Base-by-base conservation (phyloP, 2,329 filamentous ascomycete species). In the Fusarium sp. region DNA sequence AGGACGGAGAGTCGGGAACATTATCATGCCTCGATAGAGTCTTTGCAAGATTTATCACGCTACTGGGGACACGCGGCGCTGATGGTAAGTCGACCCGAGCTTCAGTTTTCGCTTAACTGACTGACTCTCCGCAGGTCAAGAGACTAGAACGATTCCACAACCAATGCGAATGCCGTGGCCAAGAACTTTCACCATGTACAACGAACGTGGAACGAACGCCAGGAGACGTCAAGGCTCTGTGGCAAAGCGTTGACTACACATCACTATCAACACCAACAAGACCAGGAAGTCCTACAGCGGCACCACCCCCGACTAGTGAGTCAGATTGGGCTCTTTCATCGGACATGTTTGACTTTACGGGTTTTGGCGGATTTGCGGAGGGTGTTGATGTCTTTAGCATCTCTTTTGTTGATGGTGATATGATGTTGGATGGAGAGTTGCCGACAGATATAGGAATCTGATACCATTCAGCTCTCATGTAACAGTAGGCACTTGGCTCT, bases 201-300 rank as follows among this genome's bases (percentile, higher is more conserved):
- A 38, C 62, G 6, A 58, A 59, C 3, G 62, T 46, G 4, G 45
- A 59, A 15, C 52, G 40, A 5, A 49, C 52, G 0, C 60, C 62
- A 3, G 61, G 45, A 20, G 60, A 65, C 2, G 60, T 65, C 2
- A 65, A 65, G 12, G 62, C 62, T 29, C 13, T 65, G 2, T 65
- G 62, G 62, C 62, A 65, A 15, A 65, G 62, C 4, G 60, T 65
- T 5, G 62, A 65, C 13, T 65, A 65, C 7, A 65, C 62, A 0
- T 65, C 62, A 2, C 6, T 65, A 1, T 65, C 62, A 12, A 65
- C 62, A 3, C 62, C 62, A 9, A 65, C 62, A 18, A 46, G 62
- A 9, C 62, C 62, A 4, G 52, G 52, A 8, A 65, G 62, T 5
- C 62, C 62, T 3, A 59, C 40, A 1, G 7, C 48, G 1, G 51